These are phyloP conservation scores for Cubamyces lactineus DNA, from an alignment of 768 basidiomycete species.

Conservation along the genomic window DNA sequence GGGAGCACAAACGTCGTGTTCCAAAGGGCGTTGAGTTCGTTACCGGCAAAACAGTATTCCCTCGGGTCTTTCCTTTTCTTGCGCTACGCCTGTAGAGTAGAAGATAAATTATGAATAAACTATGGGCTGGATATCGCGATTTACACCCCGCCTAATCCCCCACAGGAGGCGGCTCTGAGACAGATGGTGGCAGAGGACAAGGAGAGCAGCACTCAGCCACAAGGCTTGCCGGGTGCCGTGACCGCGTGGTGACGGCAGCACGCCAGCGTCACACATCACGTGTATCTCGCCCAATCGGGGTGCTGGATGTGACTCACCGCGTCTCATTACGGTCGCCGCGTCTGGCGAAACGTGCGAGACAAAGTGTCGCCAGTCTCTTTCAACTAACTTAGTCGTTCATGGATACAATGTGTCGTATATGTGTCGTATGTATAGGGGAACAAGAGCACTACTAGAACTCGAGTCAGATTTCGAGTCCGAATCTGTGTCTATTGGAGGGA, in stretches of 20 bases:
- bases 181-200: not conserved
- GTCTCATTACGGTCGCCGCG: too few species aligned
- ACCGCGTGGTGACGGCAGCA: conserved; percentile 5
- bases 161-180: not conserved
- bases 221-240: not conserved
- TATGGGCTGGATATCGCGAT: not conserved
- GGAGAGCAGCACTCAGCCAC: not conserved
- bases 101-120: not conserved
- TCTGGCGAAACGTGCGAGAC: too few species aligned
- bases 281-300: conserved; percentile 1
- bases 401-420: too few species aligned
- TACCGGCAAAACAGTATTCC: conserved; percentile 7
- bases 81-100: too few species aligned
- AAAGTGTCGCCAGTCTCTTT: too few species aligned
- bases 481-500: too few species aligned
- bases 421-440: too few species aligned
- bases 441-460: too few species aligned
- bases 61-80: not conserved
- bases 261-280: conserved; percentile 19
- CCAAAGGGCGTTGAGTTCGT: not conserved
- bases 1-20: not conserved
- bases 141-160: too few species aligned
- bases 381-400: too few species aligned
- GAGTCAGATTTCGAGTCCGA: too few species aligned
- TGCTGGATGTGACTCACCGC: conserved; percentile 7